These are phyloP conservation scores for Pichia membranifaciens DNA, from an alignment of 805 yeast species.

Conservation along the genomic window DNA sequence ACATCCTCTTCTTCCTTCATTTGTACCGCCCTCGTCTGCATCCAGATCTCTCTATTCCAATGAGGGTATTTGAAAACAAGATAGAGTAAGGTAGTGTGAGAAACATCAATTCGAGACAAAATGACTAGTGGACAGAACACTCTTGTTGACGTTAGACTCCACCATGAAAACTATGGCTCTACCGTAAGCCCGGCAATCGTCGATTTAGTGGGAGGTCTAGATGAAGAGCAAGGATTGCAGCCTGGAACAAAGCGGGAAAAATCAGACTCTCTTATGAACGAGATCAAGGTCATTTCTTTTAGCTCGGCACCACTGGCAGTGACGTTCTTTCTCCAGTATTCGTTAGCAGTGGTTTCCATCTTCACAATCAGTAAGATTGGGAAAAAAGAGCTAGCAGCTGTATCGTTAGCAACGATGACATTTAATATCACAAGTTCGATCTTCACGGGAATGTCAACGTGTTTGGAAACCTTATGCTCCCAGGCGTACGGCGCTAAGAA, in stretches of 20 bases:
- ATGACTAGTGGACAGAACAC: too few species aligned
- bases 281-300: conserved; percentile 11
- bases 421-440: conserved; percentile 65
- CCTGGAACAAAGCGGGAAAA: not conserved
- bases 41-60: too few species aligned
- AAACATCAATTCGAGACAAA: too few species aligned
- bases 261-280: not conserved
- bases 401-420: conserved; percentile 63
- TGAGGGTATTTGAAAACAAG: too few species aligned
- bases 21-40: too few species aligned
- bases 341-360: conserved; percentile 61
- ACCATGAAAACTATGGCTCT: too few species aligned
- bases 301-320: conserved; percentile 45
- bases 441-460: conserved; percentile 63
- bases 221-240: too few species aligned
- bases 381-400: conserved; percentile 59
- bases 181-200: too few species aligned
- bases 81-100: too few species aligned
- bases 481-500: conserved; percentile 55
- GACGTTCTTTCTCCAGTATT: conserved; percentile 60
- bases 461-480: conserved; percentile 64
- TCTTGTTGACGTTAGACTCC: too few species aligned
- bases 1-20: too few species aligned
- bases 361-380: conserved; percentile 68
- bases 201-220: too few species aligned